Base-by-base conservation (phyloP, 208 protist genomes). In the Leptomonas pyrrhocoris region DNA sequence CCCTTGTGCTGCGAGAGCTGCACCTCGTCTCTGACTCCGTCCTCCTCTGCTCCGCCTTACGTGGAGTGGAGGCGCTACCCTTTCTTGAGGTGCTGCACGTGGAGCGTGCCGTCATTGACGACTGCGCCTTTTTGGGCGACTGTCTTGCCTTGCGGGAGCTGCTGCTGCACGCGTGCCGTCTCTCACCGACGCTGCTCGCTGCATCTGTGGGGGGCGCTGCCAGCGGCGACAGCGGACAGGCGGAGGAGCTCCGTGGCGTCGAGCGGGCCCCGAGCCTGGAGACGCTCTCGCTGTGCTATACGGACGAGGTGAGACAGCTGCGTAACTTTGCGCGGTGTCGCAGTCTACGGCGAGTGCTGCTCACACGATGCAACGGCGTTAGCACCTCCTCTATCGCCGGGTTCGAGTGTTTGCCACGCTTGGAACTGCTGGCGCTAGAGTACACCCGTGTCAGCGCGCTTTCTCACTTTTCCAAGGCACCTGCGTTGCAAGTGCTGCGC, bases 361-460 rank as follows among this genome's bases (percentile, higher is more conserved):
- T 88, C 13, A 87, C 82, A 15, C 75, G 81, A 0, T 90, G 85
- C 69, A 88, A 90, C 61, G 77, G 77, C 43, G 79, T 90, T 57
- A 74, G 69, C 59, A 74, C 68, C 19, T 25, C 46, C 50, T 80
- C 81, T 30, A 69, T 90, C 55, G 53, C 31, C 11, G 81, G 81
- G 28, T 71, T 90, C 13, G 68, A 85, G 46, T 28, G 3, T 12
- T 57, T 90, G 40, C 85, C 85, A 21, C 36, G n/a, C 18, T 73
- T 88, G 21, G 69, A 81, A 50, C 30, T 75, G 57, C 65, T 88
- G 51, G 74, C 67, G 8, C 77, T 88, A 19, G 82, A 90, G 68
- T 90, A 79, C 69, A 90, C 85, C n/a, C 85, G 82, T 36, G 79
- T 90, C 15, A 83, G 71, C 61, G 67, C 67, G 30, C 68, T 85